Evolutionary conservation across 306 rosid species (phyloP).

Genomic region (Acacia confusa): DNA sequence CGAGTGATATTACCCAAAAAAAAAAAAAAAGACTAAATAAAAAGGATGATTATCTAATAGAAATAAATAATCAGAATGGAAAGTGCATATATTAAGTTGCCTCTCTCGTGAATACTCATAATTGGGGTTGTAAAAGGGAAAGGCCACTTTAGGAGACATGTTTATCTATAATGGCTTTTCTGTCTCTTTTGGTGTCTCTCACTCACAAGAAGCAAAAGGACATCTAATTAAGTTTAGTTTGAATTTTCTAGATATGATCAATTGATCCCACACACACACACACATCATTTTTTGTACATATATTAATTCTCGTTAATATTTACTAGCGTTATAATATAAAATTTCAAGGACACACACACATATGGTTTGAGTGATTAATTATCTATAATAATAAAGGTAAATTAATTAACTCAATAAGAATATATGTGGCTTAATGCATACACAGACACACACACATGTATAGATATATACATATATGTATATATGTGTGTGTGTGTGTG

Average conservation of each 20-base stretch:
- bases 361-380: not conserved
- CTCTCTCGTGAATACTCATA: constrained; percentile 26
- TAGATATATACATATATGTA: too few relatives aligned
- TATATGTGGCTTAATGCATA: not conserved
- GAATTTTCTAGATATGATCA: not conserved
- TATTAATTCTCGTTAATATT: not conserved
- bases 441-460: too few relatives aligned
- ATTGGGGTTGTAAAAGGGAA: constrained; percentile 24
- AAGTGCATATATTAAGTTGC: not conserved
- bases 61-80: not conserved
- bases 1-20: not conserved
- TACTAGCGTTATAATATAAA: not conserved
- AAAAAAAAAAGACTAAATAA: not conserved
- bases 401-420: not conserved
- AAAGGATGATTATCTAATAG: not conserved
- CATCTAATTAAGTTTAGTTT: not conserved
- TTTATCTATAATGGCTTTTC: constrained; percentile 11
- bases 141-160: constrained; percentile 34
- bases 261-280: not conserved
- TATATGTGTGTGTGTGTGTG: not conserved
- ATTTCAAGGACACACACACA: not conserved
- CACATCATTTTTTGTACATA: not conserved
- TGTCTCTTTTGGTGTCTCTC: constrained; percentile 22
- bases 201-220: not conserved
- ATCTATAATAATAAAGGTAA: not conserved